Base-by-base conservation (phyloP, 495 filamentous ascomycete species). In the Hypoxylon rickii region DNA sequence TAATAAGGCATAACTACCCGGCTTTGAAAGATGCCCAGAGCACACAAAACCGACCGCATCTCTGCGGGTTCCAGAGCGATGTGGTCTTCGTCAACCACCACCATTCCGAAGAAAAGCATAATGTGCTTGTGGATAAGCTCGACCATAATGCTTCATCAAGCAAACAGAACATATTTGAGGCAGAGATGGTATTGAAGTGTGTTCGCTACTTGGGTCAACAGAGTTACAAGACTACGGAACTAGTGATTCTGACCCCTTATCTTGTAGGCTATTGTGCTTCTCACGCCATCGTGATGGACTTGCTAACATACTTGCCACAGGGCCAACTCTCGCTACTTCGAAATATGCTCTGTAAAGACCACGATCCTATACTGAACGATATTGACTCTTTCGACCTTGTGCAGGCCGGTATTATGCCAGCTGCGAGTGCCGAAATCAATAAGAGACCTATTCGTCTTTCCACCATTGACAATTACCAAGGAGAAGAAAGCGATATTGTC, bases 401-500 rank as follows among this genome's bases (percentile, higher is more conserved):
- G n/a, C 61, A 76, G 1, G 86, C 86, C 6, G 88, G 89, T 0
- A 51, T 90, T 1, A 19, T 90, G 7, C 72, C 78, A n/a, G 55
- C 76, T 1, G 79, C 80, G 0, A 79, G 74, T 33, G 80, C 84
- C 0, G 70, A 78, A 2, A 52, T 79, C 1, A 54, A 72, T 6
- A 86, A 84, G 58, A 72, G 72, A 19, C 71, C 68, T 0, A 70
- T 90, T 16, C 68, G 76, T 2, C 71, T 91, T 0, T 87, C 88
- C 0, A 89, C 89, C 0, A 85, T 92, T 24, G 86, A 92, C 61
- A 92, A 92, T 49, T 93, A 86, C 52, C 89, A 92, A 66, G 89
- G 89, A 2, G 88, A 93, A 57, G 89, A 93, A 51, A 87, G 83
- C 41, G 82, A 91, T 4, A 87, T 91, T 19, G 86, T 92, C 1